Conservation (phyloP, 148 eudicot genomes). For the Amaranthus palmeri region DNA sequence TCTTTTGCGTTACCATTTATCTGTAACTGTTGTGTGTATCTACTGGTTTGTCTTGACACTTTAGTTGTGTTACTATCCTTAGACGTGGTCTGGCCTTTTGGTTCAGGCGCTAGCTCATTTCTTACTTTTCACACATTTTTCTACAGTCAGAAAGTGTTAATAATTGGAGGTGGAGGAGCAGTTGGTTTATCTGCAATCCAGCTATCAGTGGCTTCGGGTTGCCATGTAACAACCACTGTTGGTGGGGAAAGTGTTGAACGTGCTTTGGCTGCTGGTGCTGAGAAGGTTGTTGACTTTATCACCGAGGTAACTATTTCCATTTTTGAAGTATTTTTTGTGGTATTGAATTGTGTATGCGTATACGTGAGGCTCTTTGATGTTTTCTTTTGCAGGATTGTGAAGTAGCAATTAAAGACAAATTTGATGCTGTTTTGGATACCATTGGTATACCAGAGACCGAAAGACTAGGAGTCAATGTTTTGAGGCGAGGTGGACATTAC, state of each 20-base stretch:
- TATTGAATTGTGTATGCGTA: not conserved
- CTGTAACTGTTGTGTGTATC: not conserved
- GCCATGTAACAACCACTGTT: slow-evolving; percentile 86
- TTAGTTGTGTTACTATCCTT: not conserved
- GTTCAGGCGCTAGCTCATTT: not conserved
- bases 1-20: not conserved
- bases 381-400: slow-evolving; percentile 53
- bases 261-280: slow-evolving; percentile 78
- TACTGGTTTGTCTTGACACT: not conserved
- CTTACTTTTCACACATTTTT: not conserved
- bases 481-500: slow-evolving; percentile 86
- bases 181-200: slow-evolving; percentile 93
- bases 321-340: not conserved
- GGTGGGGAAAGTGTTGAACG: slow-evolving; percentile 72
- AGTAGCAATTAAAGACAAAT: slow-evolving; percentile 58
- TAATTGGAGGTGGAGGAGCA: slow-evolving; percentile 95
- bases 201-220: slow-evolving; percentile 77
- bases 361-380: not conserved
- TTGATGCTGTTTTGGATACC: slow-evolving; percentile 93
- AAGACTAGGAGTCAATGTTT: slow-evolving; percentile 61
- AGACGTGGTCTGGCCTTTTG: not conserved
- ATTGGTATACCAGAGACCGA: slow-evolving; percentile 85
- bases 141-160: slow-evolving; percentile 70
- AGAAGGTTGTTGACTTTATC: slow-evolving; percentile 76
- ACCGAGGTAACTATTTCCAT: slow-evolving; percentile 45